Percentiles rank a stretch among this genome's conserved stretches.
phyloP scores from a whole-genome alignment of 2,329 filamentous ascomycete genomes.

The Gnomoniopsis sp. region DNA sequence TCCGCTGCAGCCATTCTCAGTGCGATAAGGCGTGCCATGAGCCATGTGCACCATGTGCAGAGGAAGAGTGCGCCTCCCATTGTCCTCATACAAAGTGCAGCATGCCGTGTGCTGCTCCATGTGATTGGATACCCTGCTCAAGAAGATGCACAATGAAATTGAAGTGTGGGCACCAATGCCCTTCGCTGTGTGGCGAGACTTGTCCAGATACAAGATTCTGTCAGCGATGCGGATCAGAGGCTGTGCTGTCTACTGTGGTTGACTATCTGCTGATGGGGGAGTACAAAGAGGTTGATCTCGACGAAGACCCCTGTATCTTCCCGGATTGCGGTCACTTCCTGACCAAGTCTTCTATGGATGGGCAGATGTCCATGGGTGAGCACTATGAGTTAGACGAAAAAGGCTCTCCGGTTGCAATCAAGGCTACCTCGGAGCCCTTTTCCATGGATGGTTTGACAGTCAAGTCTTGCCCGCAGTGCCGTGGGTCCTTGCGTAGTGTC shows the following conservation, averaged over 20 bases:
- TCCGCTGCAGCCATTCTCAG: slow-evolving; percentile 52
- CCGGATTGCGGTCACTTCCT: slow-evolving; percentile 62
- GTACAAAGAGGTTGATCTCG: slow-evolving; percentile 56
- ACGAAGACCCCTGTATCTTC: slow-evolving; percentile 60
- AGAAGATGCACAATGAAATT: slow-evolving; percentile 52
- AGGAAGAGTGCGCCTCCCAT: slow-evolving; percentile 47
- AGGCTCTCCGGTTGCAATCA: slow-evolving; percentile 31
- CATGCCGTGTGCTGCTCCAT: slow-evolving; percentile 65
- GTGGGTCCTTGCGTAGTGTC: slow-evolving; percentile 54
- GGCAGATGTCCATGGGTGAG: slow-evolving; percentile 50
- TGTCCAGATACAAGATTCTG: slow-evolving; percentile 55
- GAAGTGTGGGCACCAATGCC: slow-evolving; percentile 59
- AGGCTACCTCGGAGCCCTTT: slow-evolving; percentile 42
- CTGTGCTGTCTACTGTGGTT: slow-evolving; percentile 44
- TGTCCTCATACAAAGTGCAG: slow-evolving; percentile 31
- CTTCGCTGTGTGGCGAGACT: slow-evolving; percentile 60
- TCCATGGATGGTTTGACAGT: slow-evolving; percentile 38
- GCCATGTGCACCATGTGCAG: slow-evolving; percentile 59
- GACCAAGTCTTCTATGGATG: slow-evolving; percentile 59
- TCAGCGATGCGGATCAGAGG: slow-evolving; percentile 47
- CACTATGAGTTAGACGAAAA: slow-evolving; percentile 43
- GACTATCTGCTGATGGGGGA: slow-evolving; percentile 53
- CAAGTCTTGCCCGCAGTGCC: slow-evolving; percentile 57
- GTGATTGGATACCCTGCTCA: slow-evolving; percentile 63
- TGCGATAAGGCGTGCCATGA: slow-evolving; percentile 56